These are phyloP conservation scores for Millerozyma miso DNA, from an alignment of 805 yeast genomes.

Conservation along the genomic window DNA sequence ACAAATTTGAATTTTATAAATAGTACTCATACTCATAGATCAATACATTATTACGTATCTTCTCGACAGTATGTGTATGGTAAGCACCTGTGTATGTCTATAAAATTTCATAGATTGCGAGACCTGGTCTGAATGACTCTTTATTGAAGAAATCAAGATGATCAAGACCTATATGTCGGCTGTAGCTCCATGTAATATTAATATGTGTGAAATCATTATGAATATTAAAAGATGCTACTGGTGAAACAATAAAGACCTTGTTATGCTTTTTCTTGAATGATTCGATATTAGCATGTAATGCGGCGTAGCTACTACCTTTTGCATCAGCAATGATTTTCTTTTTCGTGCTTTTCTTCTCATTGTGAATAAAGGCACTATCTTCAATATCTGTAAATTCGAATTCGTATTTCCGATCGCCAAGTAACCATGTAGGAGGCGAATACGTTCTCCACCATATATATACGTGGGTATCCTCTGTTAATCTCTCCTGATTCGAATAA, in stretches of 20 bases:
- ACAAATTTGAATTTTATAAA: constrained; percentile 96
- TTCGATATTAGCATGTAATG: constrained; percentile 17
- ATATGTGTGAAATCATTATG: constrained; percentile 14
- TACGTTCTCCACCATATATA: constrained; percentile 93
- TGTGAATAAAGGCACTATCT: not conserved
- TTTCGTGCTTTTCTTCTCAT: not conserved
- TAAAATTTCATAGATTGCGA: constrained; percentile 48
- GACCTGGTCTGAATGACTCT: constrained; percentile 56
- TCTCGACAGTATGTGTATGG: constrained; percentile 1
- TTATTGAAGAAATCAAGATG: constrained; percentile 55
- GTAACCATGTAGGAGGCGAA: constrained; percentile 87
- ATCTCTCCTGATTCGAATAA: constrained; percentile 1
- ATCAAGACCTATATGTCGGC: constrained; percentile 65
- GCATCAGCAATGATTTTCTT: constrained; percentile 32
- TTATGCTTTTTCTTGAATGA: constrained; percentile 11
- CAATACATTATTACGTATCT: not conserved
- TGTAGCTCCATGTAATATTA: constrained; percentile 24
- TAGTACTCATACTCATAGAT: constrained; percentile 20
- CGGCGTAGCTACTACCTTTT: constrained; percentile 39
- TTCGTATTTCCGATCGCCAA: constrained; percentile 27
- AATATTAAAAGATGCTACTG: constrained; percentile 28
- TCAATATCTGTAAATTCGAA: constrained; percentile 14
- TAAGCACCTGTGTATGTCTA: constrained; percentile 9
- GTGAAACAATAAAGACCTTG: constrained; percentile 30
- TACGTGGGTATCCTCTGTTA: constrained; percentile 18